Evolutionary conservation across 2,329 filamentous ascomycete genomes (phyloP).

Genomic region (Fusarium euwallaceae): DNA sequence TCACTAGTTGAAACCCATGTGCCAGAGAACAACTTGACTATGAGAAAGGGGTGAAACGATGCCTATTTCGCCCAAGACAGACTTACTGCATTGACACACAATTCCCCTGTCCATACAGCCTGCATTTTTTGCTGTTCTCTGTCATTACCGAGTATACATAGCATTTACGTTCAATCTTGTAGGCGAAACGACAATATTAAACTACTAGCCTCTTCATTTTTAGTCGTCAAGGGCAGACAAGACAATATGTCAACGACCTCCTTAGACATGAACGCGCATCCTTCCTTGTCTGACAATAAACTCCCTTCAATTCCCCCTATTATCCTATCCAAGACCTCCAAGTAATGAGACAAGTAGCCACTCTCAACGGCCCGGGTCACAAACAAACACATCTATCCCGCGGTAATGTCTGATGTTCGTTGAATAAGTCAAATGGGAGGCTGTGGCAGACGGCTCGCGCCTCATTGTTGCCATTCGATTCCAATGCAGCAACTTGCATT

Average conservation of each 20-base stretch:
- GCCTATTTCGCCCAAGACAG: neutral
- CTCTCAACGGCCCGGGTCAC: neutral
- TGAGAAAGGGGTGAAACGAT: neutral
- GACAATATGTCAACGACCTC: neutral
- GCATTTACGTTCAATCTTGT: neutral
- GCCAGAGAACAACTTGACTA: neutral
- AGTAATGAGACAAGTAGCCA: neutral
- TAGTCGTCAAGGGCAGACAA: neutral
- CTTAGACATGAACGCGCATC: neutral
- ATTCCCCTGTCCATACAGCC: neutral
- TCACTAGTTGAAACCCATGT: neutral
- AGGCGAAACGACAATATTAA: neutral
- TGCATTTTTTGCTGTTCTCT: neutral
- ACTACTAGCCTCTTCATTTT: neutral
- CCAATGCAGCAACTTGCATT: constrained; percentile 14
- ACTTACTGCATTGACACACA: neutral
- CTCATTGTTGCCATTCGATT: constrained; percentile 24
- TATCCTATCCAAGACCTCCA: neutral
- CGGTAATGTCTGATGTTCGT: neutral
- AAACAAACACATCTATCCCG: neutral
- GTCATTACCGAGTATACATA: neutral
- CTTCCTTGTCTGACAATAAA: neutral
- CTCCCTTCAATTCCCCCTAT: neutral
- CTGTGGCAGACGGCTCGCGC: neutral
- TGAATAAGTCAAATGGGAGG: neutral